These are phyloP conservation scores for Sugiyamaella chiloensis DNA, from an alignment of 805 yeast genomes.

Conservation along the genomic window DNA sequence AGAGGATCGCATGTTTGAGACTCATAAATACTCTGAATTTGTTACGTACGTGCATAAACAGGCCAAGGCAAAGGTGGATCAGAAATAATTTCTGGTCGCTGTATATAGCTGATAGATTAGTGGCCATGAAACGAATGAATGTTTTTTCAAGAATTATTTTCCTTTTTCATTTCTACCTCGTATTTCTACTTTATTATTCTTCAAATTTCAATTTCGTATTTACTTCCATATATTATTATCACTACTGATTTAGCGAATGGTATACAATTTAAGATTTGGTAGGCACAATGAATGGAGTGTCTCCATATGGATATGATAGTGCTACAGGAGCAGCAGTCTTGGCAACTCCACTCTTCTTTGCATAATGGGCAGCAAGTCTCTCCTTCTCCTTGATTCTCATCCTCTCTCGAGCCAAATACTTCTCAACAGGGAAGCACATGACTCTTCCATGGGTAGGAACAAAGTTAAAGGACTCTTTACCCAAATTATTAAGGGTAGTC, in stretches of 20 bases:
- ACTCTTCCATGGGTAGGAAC: not conserved
- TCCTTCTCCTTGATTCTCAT: constrained; percentile 4
- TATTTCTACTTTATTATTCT: too few relatives aligned
- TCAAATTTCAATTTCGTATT: too few relatives aligned
- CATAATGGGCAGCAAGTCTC: constrained; percentile 2
- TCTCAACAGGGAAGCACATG: constrained; percentile 7
- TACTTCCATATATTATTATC: not conserved
- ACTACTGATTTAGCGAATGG: not conserved
- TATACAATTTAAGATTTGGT: not conserved
- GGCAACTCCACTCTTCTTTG: not conserved
- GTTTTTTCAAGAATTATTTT: too few relatives aligned
- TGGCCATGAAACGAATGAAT: too few relatives aligned
- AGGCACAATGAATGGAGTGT: constrained; percentile 3
- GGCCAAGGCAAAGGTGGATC: constrained; percentile 27
- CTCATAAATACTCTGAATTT: constrained; percentile 63
- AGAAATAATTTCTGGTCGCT: too few relatives aligned
- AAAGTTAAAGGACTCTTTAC: not conserved
- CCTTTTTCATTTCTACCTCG: too few relatives aligned
- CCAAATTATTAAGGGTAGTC: constrained; percentile 1
- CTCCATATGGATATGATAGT: constrained; percentile 7
- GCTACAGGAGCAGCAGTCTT: not conserved
- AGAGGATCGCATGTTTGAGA: constrained; percentile 65
- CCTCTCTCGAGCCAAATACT: constrained; percentile 2
- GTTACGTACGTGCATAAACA: constrained; percentile 62
- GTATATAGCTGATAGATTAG: too few relatives aligned